Percentiles rank a stretch among this genome's conserved stretches.
Conservation (phyloP, 306 rosid species). For the Fragaria ananassa region DNA sequence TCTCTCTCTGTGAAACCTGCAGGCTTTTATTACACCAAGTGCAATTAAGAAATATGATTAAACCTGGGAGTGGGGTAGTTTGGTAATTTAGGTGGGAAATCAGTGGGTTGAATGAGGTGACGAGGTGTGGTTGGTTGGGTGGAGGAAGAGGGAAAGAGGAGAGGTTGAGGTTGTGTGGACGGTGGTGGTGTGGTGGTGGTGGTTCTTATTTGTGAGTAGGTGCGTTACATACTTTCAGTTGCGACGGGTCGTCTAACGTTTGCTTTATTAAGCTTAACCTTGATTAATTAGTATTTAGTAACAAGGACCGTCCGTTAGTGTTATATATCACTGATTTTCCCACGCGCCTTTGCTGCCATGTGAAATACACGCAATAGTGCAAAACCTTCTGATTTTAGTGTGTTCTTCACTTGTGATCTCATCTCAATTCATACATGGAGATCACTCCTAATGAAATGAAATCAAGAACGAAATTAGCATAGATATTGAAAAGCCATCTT, state of each 20-base stretch:
- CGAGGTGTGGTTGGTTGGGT: slow-evolving; percentile 24
- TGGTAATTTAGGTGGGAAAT: background rate
- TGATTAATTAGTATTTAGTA: too few species aligned
- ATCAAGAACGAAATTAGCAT: background rate
- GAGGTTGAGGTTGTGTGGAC: background rate
- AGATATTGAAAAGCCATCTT: background rate
- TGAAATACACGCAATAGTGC: background rate
- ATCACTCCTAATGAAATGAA: background rate
- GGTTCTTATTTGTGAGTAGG: background rate
- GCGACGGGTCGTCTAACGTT: slow-evolving; percentile 11
- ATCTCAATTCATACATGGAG: background rate
- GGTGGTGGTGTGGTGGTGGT: background rate
- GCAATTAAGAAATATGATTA: background rate
- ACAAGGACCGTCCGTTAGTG: background rate
- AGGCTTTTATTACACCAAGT: background rate
- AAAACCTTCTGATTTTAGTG: background rate
- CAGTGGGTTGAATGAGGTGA: slow-evolving; percentile 30
- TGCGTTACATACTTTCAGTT: slow-evolving; percentile 35
- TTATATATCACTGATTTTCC: background rate
- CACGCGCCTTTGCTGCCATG: slow-evolving; percentile 13
- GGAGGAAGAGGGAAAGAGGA: slow-evolving; percentile 14
- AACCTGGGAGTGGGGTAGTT: background rate
- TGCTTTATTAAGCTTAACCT: background rate
- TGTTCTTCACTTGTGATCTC: background rate
- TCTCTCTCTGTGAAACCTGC: background rate